phyloP scores from a whole-genome alignment of 2,329 filamentous ascomycete species.

The Scedosporium boydii region DNA sequence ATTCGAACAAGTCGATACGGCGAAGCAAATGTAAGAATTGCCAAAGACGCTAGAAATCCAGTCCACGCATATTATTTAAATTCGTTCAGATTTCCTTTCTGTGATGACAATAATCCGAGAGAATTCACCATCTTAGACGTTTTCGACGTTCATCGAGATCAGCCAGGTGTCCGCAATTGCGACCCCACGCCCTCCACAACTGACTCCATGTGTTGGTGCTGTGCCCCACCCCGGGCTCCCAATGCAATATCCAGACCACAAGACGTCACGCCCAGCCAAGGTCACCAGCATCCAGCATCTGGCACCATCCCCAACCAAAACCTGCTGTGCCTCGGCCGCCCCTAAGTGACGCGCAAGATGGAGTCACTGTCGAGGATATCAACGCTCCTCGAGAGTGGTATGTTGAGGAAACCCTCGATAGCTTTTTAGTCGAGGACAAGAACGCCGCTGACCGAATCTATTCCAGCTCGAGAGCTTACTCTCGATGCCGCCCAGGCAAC shows the following conservation, averaged over 20 bases:
- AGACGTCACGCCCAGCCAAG: background rate
- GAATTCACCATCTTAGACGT: too few relatives aligned
- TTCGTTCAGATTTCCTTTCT: too few relatives aligned
- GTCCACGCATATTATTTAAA: too few relatives aligned
- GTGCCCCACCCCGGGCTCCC: background rate
- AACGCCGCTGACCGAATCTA: background rate
- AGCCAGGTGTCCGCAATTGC: too few relatives aligned
- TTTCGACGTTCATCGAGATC: too few relatives aligned
- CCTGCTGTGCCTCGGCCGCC: background rate
- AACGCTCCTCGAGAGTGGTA: constrained; percentile 89
- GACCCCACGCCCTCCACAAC: too few relatives aligned
- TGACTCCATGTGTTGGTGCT: too few relatives aligned
- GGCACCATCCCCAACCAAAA: too few relatives aligned
- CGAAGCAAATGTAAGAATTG: too few relatives aligned
- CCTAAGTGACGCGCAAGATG: constrained; percentile 41
- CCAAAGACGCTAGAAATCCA: too few relatives aligned
- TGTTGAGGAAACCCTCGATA: constrained; percentile 15
- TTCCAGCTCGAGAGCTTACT: constrained; percentile 83
- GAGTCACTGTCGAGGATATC: constrained; percentile 95
- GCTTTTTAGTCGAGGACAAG: background rate
- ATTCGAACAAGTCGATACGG: too few relatives aligned
- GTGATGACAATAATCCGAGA: too few relatives aligned
- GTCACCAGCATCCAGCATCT: background rate
- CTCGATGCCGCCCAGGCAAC: constrained; percentile 93
- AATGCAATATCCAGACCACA: background rate